These are phyloP conservation scores for Fusarium heterosporum DNA, from an alignment of 2,329 filamentous ascomycete species.

Conservation along the genomic window DNA sequence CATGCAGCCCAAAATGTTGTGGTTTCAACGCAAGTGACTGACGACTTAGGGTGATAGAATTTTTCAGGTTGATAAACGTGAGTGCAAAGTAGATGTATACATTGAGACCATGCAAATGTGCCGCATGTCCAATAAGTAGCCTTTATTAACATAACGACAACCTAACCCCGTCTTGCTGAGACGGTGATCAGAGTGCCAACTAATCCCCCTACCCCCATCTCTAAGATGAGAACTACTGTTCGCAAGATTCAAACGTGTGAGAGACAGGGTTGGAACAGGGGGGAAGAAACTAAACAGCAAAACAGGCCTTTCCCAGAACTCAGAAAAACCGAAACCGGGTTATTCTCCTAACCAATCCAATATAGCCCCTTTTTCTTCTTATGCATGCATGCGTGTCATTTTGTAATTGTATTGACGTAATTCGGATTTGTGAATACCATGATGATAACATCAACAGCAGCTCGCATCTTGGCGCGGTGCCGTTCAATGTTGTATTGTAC, in stretches of 20 bases:
- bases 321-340: constrained; percentile 29
- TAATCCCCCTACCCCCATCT: constrained; percentile 16
- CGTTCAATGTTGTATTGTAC: constrained; percentile 27
- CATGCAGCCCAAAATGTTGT: constrained; percentile 21
- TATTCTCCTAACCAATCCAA: constrained; percentile 34
- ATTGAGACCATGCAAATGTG: constrained; percentile 30
- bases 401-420: constrained; percentile 12
- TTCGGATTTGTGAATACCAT: constrained; percentile 19
- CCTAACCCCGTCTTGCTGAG: constrained; percentile 9
- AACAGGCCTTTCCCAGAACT: constrained; percentile 12
- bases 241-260: constrained; percentile 16
- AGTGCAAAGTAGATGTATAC: background rate
- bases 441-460: constrained; percentile 10
- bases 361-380: constrained; percentile 31
- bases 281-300: constrained; percentile 1
- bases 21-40: background rate
- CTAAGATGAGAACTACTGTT: constrained; percentile 7
- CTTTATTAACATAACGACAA: constrained; percentile 37
- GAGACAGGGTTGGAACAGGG: constrained; percentile 4
- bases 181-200: constrained; percentile 4
- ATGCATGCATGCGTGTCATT: constrained; percentile 21
- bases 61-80: background rate
- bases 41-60: background rate
- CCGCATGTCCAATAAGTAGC: constrained; percentile 33
- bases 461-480: background rate